Conservation (phyloP, 2,329 filamentous ascomycete species). For the Calonectria ilicicola region DNA sequence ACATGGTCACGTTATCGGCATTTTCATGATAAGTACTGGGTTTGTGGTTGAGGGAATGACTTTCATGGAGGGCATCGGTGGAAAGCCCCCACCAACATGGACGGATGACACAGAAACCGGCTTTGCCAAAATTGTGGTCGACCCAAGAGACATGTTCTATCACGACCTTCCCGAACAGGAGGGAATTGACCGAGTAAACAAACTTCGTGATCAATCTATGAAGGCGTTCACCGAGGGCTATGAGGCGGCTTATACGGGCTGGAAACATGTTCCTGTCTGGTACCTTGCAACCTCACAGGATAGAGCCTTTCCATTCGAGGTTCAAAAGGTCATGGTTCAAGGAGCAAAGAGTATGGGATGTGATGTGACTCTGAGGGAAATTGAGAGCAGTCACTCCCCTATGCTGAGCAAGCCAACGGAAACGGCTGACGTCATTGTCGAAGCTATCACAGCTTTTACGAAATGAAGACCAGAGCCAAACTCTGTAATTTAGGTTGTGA, state of each 20-base stretch:
- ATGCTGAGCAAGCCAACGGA: constrained; percentile 60
- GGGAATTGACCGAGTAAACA: constrained; percentile 53
- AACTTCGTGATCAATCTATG: constrained; percentile 55
- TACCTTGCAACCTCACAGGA: constrained; percentile 59
- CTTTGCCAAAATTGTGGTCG: constrained; percentile 52
- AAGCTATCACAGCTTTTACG: constrained; percentile 37
- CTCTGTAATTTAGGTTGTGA: neutral
- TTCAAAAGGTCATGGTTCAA: constrained; percentile 52
- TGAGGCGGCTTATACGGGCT: constrained; percentile 58
- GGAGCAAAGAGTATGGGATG: constrained; percentile 53
- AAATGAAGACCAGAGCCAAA: neutral
- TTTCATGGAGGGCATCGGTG: constrained; percentile 56
- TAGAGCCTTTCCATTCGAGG: constrained; percentile 51
- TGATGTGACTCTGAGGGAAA: constrained; percentile 52
- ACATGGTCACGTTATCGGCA: constrained; percentile 55
- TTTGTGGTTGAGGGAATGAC: constrained; percentile 51
- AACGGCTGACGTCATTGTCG: constrained; percentile 50
- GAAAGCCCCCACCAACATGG: constrained; percentile 57
- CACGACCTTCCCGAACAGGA: constrained; percentile 61
- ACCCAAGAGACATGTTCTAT: constrained; percentile 59
- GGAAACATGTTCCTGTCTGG: constrained; percentile 61
- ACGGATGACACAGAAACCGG: constrained; percentile 53
- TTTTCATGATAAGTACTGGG: constrained; percentile 59
- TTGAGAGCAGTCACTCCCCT: constrained; percentile 61
- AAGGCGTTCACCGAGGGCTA: constrained; percentile 59